phyloP scores from a whole-genome alignment of 345 rosid species.

The Pugionium dolabratum region DNA sequence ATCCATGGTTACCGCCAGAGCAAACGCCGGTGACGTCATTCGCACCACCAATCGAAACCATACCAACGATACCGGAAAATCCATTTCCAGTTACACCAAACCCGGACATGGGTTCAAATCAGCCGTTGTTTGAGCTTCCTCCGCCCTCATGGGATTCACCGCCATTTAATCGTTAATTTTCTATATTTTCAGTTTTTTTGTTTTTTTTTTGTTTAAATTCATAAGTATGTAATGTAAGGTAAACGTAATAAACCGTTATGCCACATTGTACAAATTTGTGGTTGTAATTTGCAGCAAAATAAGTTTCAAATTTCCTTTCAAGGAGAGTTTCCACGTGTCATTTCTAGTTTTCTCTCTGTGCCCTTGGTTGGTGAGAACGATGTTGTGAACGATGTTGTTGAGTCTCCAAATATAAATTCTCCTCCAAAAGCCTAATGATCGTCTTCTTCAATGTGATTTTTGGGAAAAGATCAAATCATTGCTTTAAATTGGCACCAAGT shows the following conservation, averaged over 20 bases:
- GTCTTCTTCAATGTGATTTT: conserved; percentile 27
- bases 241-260: conserved; percentile 27
- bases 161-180: conserved; percentile 34
- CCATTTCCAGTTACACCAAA: conserved; percentile 34
- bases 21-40: conserved; percentile 33
- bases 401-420: conserved; percentile 37
- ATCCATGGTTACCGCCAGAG: conserved; percentile 37
- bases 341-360: conserved; percentile 47
- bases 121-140: conserved; percentile 35
- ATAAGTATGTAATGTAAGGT: conserved; percentile 21
- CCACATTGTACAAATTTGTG: conserved; percentile 29
- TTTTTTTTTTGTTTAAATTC: conserved; percentile 3
- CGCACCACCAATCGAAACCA: conserved; percentile 33
- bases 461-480: conserved; percentile 8
- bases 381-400: conserved; percentile 31
- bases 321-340: background rate
- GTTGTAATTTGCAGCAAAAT: conserved; percentile 18
- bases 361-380: conserved; percentile 70
- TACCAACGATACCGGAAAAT: conserved; percentile 33
- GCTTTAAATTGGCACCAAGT: conserved; percentile 14
- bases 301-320: background rate
- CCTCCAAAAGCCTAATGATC: conserved; percentile 27
- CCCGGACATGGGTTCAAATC: conserved; percentile 37
- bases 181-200: conserved; percentile 5
- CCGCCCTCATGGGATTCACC: conserved; percentile 41